Conservation (phyloP, 2,329 filamentous ascomycete species). For the Ophidiomyces ophidiicola region DNA sequence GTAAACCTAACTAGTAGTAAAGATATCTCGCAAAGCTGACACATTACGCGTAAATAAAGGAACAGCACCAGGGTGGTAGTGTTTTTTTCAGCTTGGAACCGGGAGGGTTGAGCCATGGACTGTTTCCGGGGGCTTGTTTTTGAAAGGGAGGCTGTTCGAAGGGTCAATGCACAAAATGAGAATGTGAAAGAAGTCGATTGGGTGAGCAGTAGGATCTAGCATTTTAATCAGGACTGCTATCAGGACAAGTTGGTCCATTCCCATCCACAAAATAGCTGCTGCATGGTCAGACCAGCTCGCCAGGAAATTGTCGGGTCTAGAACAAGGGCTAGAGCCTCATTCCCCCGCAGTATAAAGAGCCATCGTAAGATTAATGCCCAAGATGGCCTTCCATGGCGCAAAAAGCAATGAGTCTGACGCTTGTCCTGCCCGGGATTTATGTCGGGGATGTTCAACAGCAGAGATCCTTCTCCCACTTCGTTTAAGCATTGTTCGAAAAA, state of each 20-base stretch:
- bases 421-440: slow-evolving; percentile 2
- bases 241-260: not conserved
- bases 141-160: not conserved
- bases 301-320: not conserved
- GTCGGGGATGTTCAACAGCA: slow-evolving; percentile 4
- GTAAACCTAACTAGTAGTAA: too few relatives aligned
- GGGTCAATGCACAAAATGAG: not conserved
- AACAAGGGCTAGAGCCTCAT: not conserved
- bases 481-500: not conserved
- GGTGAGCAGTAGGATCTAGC: not conserved
- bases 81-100: too few relatives aligned
- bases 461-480: not conserved
- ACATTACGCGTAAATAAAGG: too few relatives aligned
- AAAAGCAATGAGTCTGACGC: slow-evolving; percentile 1
- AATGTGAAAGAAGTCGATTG: not conserved
- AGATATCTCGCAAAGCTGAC: too few relatives aligned
- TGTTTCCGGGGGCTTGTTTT: not conserved
- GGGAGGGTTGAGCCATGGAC: not conserved
- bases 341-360: not conserved
- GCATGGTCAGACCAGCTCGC: not conserved
- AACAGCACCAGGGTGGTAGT: too few relatives aligned
- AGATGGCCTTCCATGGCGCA: not conserved
- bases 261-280: not conserved
- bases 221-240: not conserved
- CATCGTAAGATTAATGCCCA: not conserved